Evolutionary conservation across 2,329 filamentous ascomycete species (phyloP), one percentile per base, ranked within the genome.

Genomic region (Rhynchosporium graminicola): DNA sequence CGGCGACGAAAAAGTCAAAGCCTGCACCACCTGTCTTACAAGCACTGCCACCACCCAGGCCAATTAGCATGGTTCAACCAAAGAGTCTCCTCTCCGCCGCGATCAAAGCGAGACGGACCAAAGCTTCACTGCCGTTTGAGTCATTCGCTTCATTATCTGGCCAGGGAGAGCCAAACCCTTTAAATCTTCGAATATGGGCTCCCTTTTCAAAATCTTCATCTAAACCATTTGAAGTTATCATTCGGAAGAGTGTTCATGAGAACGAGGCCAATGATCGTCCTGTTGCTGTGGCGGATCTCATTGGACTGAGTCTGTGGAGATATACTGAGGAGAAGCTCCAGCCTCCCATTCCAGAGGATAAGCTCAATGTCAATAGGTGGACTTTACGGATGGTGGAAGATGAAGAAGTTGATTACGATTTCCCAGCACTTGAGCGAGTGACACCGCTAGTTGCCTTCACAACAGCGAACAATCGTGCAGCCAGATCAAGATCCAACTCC

Each of bases 391-490:
- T 96, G 86, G 90, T 93, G 1, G 87, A 95, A 72, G 90, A 91
- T 61, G 91, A 89, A 55, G 91, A 95, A 71, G 87, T 94, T 1
- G 91, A 96, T 68, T 89, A 92, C 67, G 91, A 95, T 71, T 95
- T 95, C 67, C 90, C 90, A 38, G 87, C 91, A 0, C 80, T 95
- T 46, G 88, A 90, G 62, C 83, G 91, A 42, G 91, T 85, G 28
- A 89, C 89, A 70, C 83, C 87, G 2, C 80, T 95, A n/a, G 85
- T 84, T 5, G 87, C 91, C 26, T 95, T 94, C 70, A 91, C 90
- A 43, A 92, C 90, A 6, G 90, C 89, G 65, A 93, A 94, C 73
- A 92, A 91, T 72, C 82, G 86, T 60, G 87, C 80, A 33, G 80
- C 80, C 55, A 79, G 75, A 55, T 69, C 81, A 64, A 81, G 90